phyloP scores from a whole-genome alignment of 352 stramenopile genomes.

The Phytophthora brassicae region DNA sequence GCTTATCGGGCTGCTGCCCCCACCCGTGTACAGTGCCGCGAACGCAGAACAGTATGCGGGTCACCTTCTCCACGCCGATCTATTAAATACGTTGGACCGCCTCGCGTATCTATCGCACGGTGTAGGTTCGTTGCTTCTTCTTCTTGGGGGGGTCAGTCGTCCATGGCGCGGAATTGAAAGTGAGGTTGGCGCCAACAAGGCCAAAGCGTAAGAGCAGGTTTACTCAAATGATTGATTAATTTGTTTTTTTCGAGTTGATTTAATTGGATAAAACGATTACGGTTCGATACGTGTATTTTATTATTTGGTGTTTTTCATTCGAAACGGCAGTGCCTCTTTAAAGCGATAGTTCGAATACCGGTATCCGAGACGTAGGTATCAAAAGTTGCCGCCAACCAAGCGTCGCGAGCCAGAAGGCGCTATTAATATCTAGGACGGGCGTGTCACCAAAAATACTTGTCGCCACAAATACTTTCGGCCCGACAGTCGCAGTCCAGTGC shows the following conservation, averaged over 20 bases:
- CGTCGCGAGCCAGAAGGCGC: slow-evolving; percentile 11
- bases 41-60: background rate
- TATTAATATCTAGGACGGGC: slow-evolving; percentile 6
- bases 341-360: too few relatives aligned
- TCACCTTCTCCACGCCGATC: background rate
- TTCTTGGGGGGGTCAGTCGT: background rate
- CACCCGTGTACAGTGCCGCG: background rate
- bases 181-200: background rate
- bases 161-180: background rate
- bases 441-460: background rate
- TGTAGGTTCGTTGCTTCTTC: background rate
- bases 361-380: background rate
- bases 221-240: background rate
- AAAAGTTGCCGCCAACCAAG: slow-evolving; percentile 1
- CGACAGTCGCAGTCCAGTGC: slow-evolving; percentile 6
- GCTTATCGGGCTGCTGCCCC: background rate
- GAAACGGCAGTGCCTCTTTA: too few relatives aligned
- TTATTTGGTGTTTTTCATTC: too few relatives aligned
- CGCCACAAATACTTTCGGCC: background rate
- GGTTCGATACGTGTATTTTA: too few relatives aligned
- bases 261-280: too few relatives aligned
- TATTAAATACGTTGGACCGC: background rate
- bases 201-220: background rate
- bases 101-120: background rate
- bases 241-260: too few relatives aligned